Percentiles rank a stretch among this genome's conserved stretches.
Evolutionary conservation across 2,329 filamentous ascomycete genomes (phyloP).

Genomic region (Harringtonia aguacate): DNA sequence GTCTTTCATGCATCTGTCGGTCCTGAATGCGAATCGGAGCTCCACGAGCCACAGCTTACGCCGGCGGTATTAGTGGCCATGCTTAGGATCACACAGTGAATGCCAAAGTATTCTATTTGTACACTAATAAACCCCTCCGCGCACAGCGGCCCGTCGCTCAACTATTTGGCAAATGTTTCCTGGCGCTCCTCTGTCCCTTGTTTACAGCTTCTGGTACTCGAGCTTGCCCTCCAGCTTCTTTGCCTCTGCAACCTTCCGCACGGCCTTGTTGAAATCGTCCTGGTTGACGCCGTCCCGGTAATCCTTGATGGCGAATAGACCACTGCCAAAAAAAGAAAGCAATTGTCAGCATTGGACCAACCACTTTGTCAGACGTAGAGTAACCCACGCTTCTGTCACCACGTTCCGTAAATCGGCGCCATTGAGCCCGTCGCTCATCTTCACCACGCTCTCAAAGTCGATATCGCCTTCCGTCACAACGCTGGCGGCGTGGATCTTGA

Average conservation of each 20-base stretch:
- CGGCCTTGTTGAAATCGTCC: conserved; percentile 98
- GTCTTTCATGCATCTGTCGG: no score
- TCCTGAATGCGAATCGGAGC: no score
- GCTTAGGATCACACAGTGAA: no score
- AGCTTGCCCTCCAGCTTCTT: conserved; percentile 99
- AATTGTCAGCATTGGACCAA: neutral
- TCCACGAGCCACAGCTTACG: no score
- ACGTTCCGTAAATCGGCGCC: conserved; percentile 96
- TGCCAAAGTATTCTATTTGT: no score
- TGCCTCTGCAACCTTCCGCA: conserved; percentile 89
- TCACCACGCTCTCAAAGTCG: conserved; percentile 97
- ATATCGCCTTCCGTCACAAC: conserved; percentile 90
- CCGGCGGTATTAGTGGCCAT: no score
- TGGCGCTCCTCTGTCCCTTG: neutral
- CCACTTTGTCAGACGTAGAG: neutral
- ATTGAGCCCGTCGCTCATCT: conserved; percentile 98
- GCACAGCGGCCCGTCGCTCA: no score
- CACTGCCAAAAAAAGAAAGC: conserved; percentile 40
- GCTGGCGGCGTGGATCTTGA: conserved; percentile 89
- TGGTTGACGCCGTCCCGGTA: conserved; percentile 94
- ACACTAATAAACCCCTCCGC: no score
- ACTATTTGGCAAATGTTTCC: no score
- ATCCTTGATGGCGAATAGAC: conserved; percentile 96
- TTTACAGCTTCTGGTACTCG: conserved; percentile 88
- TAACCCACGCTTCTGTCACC: conserved; percentile 86